Evolutionary conservation across 1,284 basidiomycete genomes (phyloP).

Genomic region (Abortiporus biennis): DNA sequence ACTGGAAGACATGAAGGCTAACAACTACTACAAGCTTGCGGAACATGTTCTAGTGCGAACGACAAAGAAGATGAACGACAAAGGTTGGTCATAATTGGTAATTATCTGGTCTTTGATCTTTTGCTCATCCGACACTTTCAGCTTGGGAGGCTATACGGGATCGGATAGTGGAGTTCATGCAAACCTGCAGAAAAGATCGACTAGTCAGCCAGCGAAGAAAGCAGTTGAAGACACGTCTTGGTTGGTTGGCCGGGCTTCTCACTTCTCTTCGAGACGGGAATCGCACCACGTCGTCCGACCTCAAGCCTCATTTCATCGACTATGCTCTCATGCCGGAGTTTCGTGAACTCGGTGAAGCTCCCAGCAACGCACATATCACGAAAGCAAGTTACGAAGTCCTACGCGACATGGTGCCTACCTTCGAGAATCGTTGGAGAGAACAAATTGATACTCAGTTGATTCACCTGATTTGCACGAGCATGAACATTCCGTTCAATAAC

Average conservation of each 20-base stretch:
- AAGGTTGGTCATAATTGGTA: slow-evolving; percentile 1
- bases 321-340: slow-evolving; percentile 5
- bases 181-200: slow-evolving; percentile 1
- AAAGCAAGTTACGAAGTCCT: neutral
- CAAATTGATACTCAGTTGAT: neutral
- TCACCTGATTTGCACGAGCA: neutral
- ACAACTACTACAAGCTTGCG: neutral
- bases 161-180: neutral
- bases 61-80: slow-evolving; percentile 4
- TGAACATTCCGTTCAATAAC: neutral
- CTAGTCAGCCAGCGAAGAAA: neutral
- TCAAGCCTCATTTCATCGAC: slow-evolving; percentile 3
- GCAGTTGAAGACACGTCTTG: neutral
- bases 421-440: neutral
- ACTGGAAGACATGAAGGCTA: slow-evolving; percentile 3
- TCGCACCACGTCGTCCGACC: slow-evolving; percentile 1
- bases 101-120: neutral
- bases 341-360: slow-evolving; percentile 1
- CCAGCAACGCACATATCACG: neutral
- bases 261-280: neutral
- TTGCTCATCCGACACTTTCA: no score
- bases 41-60: slow-evolving; percentile 3
- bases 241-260: neutral
- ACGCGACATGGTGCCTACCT: neutral
- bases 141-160: slow-evolving; percentile 2